Conservation (phyloP, 2,329 filamentous ascomycete genomes). For the Graphiopsis chlorocephala region DNA sequence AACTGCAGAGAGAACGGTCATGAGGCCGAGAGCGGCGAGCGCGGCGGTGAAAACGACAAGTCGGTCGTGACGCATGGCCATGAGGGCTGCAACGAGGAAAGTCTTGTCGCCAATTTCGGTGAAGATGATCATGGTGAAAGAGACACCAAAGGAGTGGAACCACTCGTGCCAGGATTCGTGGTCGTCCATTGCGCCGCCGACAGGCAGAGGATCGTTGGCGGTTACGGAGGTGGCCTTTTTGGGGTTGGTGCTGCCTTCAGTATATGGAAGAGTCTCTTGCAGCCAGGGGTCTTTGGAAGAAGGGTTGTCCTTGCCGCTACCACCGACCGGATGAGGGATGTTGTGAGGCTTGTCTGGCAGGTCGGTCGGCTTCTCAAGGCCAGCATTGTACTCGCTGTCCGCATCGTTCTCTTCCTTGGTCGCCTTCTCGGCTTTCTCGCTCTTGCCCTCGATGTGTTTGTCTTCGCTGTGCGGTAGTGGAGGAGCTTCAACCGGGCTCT, state of each 20-base stretch:
- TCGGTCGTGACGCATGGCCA: slow-evolving; percentile 98
- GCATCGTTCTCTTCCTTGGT: slow-evolving; percentile 38
- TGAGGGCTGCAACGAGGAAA: slow-evolving; percentile 91
- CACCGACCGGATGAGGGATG: slow-evolving; percentile 59
- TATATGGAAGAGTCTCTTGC: slow-evolving; percentile 38
- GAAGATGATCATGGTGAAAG: slow-evolving; percentile 94
- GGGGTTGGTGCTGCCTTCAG: slow-evolving; percentile 34
- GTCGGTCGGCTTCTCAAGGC: slow-evolving; percentile 51
- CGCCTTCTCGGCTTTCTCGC: slow-evolving; percentile 33
- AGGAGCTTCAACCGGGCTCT: slow-evolving; percentile 79
- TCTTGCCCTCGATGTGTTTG: slow-evolving; percentile 54
- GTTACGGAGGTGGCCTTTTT: slow-evolving; percentile 30
- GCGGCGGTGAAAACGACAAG: slow-evolving; percentile 92
- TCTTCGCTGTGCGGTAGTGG: slow-evolving; percentile 79
- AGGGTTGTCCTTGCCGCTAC: slow-evolving; percentile 3
- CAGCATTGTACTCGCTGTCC: slow-evolving; percentile 31
- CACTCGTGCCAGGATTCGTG: slow-evolving; percentile 32
- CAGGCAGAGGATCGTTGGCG: slow-evolving; percentile 23
- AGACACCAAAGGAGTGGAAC: slow-evolving; percentile 84
- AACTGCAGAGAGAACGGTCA: slow-evolving; percentile 92
- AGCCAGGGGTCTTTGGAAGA: slow-evolving; percentile 26
- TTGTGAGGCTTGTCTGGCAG: slow-evolving; percentile 77
- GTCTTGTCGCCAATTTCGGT: slow-evolving; percentile 99
- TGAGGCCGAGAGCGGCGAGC: slow-evolving; percentile 81
- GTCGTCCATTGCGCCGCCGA: slow-evolving; percentile 17